phyloP scores from a whole-genome alignment of 2,329 filamentous ascomycete genomes.

The Dothistroma septosporum region DNA sequence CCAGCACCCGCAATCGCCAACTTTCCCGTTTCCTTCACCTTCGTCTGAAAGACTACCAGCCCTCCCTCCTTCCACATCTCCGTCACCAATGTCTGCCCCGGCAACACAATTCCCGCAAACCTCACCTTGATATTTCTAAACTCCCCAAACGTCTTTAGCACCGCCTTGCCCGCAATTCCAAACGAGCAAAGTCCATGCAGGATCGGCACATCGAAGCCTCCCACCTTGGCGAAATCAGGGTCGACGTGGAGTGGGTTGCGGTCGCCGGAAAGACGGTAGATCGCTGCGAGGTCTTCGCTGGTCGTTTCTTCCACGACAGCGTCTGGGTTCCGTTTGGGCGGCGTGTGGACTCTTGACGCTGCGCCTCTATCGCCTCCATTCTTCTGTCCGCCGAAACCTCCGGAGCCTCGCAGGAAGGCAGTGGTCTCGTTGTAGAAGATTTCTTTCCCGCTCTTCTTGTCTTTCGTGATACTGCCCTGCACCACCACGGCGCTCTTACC shows the following conservation, averaged over 20 bases:
- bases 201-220: slow-evolving; percentile 91
- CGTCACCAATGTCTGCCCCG: slow-evolving; percentile 83
- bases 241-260: slow-evolving; percentile 96
- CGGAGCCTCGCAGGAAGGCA: slow-evolving; percentile 86
- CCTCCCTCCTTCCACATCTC: slow-evolving; percentile 91
- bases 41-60: slow-evolving; percentile 77
- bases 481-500: slow-evolving; percentile 82
- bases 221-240: slow-evolving; percentile 87
- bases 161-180: slow-evolving; percentile 84
- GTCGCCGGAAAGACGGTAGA: slow-evolving; percentile 92
- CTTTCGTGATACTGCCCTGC: slow-evolving; percentile 73
- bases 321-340: slow-evolving; percentile 74
- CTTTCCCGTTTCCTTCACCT: slow-evolving; percentile 91
- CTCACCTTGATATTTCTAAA: slow-evolving; percentile 91
- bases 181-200: slow-evolving; percentile 96
- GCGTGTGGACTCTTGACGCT: slow-evolving; percentile 72
- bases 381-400: slow-evolving; percentile 80
- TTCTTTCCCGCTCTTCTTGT: slow-evolving; percentile 79
- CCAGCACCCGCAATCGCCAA: slow-evolving; percentile 76
- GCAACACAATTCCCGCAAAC: slow-evolving; percentile 80
- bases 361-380: slow-evolving; percentile 75
- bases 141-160: slow-evolving; percentile 75
- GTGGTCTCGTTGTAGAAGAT: slow-evolving; percentile 96
- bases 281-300: slow-evolving; percentile 81
- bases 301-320: slow-evolving; percentile 80